Percentiles rank a stretch among this genome's conserved stretches.
These are phyloP conservation scores for Trichosanthes cucumerina DNA, from an alignment of 306 rosid species.

Conservation along the genomic window DNA sequence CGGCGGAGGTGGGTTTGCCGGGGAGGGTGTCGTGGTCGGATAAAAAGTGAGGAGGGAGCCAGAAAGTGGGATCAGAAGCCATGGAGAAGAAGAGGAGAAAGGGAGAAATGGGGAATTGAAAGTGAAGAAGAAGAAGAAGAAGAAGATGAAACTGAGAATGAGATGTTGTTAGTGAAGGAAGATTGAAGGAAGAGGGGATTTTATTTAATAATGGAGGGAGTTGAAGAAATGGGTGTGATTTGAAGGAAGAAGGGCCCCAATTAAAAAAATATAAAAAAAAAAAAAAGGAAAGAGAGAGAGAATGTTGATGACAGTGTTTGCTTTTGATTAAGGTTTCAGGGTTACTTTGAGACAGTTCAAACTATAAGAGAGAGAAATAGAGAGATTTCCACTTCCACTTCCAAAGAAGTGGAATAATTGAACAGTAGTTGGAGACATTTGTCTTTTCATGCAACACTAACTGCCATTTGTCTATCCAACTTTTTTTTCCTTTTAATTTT, in stretches of 20 bases:
- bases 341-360: constrained; percentile 21
- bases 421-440: background rate
- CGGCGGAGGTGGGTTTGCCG: background rate
- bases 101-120: background rate
- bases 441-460: background rate
- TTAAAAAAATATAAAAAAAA: too few species aligned
- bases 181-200: constrained; percentile 23
- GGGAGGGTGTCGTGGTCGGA: constrained; percentile 9
- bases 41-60: constrained; percentile 30
- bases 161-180: background rate
- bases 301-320: constrained; percentile 40
- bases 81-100: constrained; percentile 6
- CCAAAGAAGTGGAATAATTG: background rate
- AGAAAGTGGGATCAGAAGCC: constrained; percentile 23
- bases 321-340: constrained; percentile 76
- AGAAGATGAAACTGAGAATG: background rate
- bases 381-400: background rate
- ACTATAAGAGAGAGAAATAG: background rate
- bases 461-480: background rate
- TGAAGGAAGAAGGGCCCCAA: constrained; percentile 27
- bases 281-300: too few species aligned
- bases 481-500: too few species aligned
- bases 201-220: constrained; percentile 50
- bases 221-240: constrained; percentile 23
- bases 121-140: background rate